Conservation (phyloP, 805 yeast species). For the Nakazawaea molendinolei region DNA sequence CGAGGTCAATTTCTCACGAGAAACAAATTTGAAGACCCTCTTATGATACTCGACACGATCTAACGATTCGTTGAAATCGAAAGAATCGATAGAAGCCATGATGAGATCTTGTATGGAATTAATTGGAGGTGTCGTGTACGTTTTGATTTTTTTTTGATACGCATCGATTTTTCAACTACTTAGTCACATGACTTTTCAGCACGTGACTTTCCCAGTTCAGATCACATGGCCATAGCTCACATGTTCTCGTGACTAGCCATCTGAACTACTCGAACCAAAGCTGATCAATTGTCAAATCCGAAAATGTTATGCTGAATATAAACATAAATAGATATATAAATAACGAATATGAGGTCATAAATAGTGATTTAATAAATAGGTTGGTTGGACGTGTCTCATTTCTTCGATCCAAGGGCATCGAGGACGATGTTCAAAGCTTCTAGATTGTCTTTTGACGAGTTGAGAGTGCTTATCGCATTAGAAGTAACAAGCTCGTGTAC, state of each 20-base stretch:
- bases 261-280: neutral
- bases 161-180: neutral
- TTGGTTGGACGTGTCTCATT: too few relatives aligned
- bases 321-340: neutral
- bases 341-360: too few relatives aligned
- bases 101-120: neutral
- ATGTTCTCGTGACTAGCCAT: neutral
- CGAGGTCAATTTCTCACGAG: neutral
- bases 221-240: neutral
- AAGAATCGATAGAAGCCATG: slow-evolving; percentile 1
- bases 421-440: slow-evolving; percentile 18
- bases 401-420: slow-evolving; percentile 15
- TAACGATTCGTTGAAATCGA: slow-evolving; percentile 1
- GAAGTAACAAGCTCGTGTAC: slow-evolving; percentile 17
- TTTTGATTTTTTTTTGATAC: neutral
- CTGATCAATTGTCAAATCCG: neutral
- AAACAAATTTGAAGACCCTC: neutral
- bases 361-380: too few relatives aligned
- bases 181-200: too few relatives aligned
- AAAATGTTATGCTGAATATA: neutral
- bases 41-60: neutral
- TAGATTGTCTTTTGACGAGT: slow-evolving; percentile 19
- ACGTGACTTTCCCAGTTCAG: too few relatives aligned
- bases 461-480: slow-evolving; percentile 17
- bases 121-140: neutral